Conservation (phyloP, 208 protist species). For the Leishmania tarentolae region DNA sequence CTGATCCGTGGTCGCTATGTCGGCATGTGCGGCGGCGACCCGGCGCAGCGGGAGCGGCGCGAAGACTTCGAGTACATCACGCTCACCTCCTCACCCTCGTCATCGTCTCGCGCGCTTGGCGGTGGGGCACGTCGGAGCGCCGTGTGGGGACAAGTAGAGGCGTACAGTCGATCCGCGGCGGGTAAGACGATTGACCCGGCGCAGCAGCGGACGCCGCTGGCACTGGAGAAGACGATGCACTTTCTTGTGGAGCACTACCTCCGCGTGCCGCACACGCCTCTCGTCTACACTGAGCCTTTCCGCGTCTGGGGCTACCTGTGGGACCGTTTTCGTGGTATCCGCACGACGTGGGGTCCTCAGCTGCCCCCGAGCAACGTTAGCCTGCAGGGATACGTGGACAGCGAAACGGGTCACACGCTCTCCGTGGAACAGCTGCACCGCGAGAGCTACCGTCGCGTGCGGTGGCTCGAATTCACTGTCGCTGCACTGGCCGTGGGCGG, state of each 20-base stretch:
- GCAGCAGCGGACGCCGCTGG: slow-evolving; percentile 57
- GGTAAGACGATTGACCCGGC: slow-evolving; percentile 58
- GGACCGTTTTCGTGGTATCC: slow-evolving; percentile 81
- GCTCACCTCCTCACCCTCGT: slow-evolving; percentile 1
- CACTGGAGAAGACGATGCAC: slow-evolving; percentile 87
- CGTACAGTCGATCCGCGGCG: slow-evolving; percentile 72
- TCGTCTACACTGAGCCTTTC: slow-evolving; percentile 64
- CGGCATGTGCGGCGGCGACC: slow-evolving; percentile 63
- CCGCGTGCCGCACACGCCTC: slow-evolving; percentile 61
- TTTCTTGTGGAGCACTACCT: slow-evolving; percentile 86
- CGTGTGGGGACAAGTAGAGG: slow-evolving; percentile 47
- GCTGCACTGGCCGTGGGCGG: slow-evolving; percentile 70
- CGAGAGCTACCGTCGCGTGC: slow-evolving; percentile 57
- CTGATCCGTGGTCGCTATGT: slow-evolving; percentile 50
- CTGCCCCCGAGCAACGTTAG: slow-evolving; percentile 37
- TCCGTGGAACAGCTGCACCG: slow-evolving; percentile 15
- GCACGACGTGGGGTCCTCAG: slow-evolving; percentile 80
- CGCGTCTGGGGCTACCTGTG: slow-evolving; percentile 84
- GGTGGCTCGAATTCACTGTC: slow-evolving; percentile 85
- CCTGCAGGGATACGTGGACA: slow-evolving; percentile 31
- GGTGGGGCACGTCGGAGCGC: background rate
- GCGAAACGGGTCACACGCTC: slow-evolving; percentile 9
- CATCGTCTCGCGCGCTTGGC: slow-evolving; percentile 4
- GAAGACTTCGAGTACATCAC: slow-evolving; percentile 50
- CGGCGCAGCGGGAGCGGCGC: slow-evolving; percentile 38